Evolutionary conservation across 1,284 basidiomycete species (phyloP).

Genomic region (Ganoderma sp.): DNA sequence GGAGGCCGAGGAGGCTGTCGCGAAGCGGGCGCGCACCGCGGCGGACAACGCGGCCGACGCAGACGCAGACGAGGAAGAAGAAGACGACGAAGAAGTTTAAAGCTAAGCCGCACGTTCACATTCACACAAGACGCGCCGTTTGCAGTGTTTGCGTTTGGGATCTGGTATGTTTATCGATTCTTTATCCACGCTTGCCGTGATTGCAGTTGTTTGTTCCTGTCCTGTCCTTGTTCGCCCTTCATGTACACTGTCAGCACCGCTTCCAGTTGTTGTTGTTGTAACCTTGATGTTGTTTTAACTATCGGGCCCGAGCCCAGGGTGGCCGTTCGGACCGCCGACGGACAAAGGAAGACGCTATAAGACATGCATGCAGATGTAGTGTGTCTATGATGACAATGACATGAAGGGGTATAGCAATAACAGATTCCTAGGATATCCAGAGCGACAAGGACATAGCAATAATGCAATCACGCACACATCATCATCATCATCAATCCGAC

Average conservation of each 20-base stretch:
- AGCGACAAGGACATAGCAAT: conserved; percentile 16
- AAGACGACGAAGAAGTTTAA: conserved; percentile 14
- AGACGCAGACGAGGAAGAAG: conserved; percentile 19
- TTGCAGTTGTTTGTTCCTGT: conserved; percentile 6
- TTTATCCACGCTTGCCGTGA: conserved; percentile 12
- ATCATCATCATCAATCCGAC: conserved; percentile 15
- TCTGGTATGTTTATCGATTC: conserved; percentile 20
- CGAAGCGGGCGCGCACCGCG: conserved; percentile 38
- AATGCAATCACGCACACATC: conserved; percentile 8
- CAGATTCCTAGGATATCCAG: conserved; percentile 29
- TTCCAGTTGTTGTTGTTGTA: conserved; percentile 3
- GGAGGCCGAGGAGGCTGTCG: conserved; percentile 50
- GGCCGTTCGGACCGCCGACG: neutral
- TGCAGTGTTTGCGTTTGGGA: neutral
- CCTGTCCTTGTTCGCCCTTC: neutral
- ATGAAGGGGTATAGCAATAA: conserved; percentile 36
- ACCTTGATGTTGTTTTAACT: neutral
- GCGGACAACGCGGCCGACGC: conserved; percentile 10
- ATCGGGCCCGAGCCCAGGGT: neutral
- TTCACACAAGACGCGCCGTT: neutral
- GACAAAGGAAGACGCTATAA: neutral
- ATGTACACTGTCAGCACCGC: neutral
- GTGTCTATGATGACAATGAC: conserved; percentile 24
- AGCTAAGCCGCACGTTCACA: neutral
- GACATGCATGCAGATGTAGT: conserved; percentile 21